Evolutionary conservation across 257 asterid species (phyloP).

Genomic region (Solanum infundibuliforme): DNA sequence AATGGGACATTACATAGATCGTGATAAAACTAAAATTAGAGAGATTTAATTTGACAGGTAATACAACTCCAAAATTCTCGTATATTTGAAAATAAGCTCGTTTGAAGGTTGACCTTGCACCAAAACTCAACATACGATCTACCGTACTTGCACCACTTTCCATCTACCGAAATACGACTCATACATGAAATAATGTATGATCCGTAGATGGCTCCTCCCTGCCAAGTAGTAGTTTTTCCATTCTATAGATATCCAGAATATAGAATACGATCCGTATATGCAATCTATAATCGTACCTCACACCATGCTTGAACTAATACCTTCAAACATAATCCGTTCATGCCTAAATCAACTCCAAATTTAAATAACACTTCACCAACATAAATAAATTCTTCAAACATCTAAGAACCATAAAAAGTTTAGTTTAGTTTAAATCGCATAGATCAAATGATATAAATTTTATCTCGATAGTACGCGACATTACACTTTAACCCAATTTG

Average conservation of each 20-base stretch:
- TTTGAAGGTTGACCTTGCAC: neutral
- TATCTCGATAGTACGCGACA: neutral
- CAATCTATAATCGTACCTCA: neutral
- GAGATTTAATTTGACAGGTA: neutral
- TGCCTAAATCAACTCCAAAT: neutral
- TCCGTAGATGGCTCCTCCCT: neutral
- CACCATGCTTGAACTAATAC: neutral
- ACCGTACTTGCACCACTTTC: neutral
- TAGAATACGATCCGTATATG: too few relatives aligned
- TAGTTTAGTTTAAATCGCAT: neutral
- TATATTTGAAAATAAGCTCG: neutral
- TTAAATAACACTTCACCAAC: neutral
- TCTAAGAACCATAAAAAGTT: neutral
- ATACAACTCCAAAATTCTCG: neutral
- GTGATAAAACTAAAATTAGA: neutral
- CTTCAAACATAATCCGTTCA: neutral
- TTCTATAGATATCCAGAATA: too few relatives aligned
- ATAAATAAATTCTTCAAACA: neutral
- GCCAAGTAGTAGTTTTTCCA: neutral
- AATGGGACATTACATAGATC: too few relatives aligned
- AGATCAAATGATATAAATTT: neutral
- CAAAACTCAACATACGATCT: neutral
- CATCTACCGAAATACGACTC: neutral
- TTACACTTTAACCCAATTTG: neutral
- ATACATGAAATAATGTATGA: neutral